A percentile compares a stretch with the other conserved stretches of the same genome.
phyloP scores from a whole-genome alignment of 495 filamentous ascomycete genomes.

The Niebla homalea region DNA sequence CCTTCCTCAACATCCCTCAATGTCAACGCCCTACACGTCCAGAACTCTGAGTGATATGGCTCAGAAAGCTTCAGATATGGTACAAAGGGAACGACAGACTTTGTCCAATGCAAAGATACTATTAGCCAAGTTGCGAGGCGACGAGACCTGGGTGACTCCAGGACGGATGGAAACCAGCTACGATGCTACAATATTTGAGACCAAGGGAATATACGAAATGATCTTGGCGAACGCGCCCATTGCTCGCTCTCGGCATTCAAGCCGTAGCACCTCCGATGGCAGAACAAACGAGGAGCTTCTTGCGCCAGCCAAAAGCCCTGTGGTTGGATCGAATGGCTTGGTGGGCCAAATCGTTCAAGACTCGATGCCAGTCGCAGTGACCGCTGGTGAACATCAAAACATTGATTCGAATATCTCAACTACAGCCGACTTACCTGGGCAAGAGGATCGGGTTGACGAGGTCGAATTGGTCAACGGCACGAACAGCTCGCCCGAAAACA shows the following conservation, averaged over 20 bases:
- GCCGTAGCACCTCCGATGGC: no score
- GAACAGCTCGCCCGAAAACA: no score
- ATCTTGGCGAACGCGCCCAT: neutral
- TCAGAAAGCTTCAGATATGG: conserved; percentile 49
- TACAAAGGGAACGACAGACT: conserved; percentile 62
- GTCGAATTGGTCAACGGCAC: no score
- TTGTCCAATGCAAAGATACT: conserved; percentile 69
- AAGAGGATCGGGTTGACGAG: no score
- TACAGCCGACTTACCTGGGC: no score
- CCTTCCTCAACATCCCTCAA: conserved; percentile 67
- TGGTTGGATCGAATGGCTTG: no score
- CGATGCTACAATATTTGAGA: conserved; percentile 28
- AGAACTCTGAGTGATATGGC: conserved; percentile 70
- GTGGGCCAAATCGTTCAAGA: no score
- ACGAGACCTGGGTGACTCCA: conserved; percentile 66
- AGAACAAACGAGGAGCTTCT: no score
- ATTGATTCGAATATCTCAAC: no score
- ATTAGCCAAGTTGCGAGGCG: conserved; percentile 63
- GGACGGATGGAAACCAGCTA: conserved; percentile 43
- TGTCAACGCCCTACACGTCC: conserved; percentile 71
- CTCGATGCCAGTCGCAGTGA: no score
- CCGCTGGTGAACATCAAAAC: no score
- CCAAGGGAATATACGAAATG: conserved; percentile 9
- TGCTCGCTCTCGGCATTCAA: neutral
- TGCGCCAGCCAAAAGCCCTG: no score